phyloP scores from a whole-genome alignment of 2,329 filamentous ascomycete species.

The Fusarium virguliforme region DNA sequence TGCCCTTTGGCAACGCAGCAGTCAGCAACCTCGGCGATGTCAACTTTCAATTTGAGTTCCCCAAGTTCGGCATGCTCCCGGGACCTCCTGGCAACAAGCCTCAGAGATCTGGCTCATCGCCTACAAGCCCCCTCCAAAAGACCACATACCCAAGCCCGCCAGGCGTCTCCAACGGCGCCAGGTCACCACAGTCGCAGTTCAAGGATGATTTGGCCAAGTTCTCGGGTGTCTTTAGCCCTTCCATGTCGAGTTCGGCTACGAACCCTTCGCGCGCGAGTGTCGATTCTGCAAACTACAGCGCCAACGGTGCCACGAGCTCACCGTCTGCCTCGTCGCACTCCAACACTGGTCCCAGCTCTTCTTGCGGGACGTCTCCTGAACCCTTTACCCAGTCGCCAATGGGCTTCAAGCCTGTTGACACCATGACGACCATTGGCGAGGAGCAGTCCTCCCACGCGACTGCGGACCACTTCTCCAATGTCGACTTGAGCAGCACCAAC shows the following conservation, averaged over 20 bases:
- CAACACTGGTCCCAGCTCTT: conserved; percentile 72
- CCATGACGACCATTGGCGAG: conserved; percentile 76
- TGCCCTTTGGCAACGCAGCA: conserved; percentile 62
- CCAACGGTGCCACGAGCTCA: conserved; percentile 72
- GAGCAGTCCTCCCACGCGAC: conserved; percentile 67
- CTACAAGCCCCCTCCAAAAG: conserved; percentile 54
- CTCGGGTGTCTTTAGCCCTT: conserved; percentile 73
- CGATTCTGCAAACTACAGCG: conserved; percentile 66
- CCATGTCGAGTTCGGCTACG: conserved; percentile 62
- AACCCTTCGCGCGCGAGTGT: conserved; percentile 67
- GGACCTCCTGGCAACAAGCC: conserved; percentile 58
- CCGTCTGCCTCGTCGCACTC: conserved; percentile 76
- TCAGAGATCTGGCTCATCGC: conserved; percentile 52
- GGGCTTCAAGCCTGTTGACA: conserved; percentile 75
- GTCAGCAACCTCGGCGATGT: conserved; percentile 78
- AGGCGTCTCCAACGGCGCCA: conserved; percentile 51
- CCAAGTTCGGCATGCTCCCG: conserved; percentile 87
- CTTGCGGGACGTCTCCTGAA: conserved; percentile 85
- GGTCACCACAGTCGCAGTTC: conserved; percentile 51
- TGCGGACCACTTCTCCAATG: conserved; percentile 56
- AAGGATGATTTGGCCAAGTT: conserved; percentile 71
- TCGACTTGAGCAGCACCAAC: conserved; percentile 66
- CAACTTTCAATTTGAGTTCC: conserved; percentile 96
- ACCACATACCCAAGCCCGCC: conserved; percentile 47
- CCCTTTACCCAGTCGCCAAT: conserved; percentile 80